Conservation (phyloP, 495 filamentous ascomycete species). For the Tirmania nivea region DNA sequence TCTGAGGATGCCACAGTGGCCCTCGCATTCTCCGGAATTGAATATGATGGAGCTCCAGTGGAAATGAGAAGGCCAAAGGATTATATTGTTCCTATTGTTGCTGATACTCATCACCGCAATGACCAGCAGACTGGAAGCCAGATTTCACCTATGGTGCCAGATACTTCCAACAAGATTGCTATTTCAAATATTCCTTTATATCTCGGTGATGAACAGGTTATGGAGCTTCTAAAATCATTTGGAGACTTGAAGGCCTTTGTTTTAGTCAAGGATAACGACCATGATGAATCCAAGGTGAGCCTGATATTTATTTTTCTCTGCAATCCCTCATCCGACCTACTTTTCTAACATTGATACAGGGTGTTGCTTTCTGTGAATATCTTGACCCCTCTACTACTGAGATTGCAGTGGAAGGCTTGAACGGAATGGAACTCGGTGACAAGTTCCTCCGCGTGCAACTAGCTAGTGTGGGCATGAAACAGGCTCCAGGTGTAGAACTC, state of each 20-base stretch:
- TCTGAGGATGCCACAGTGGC: conserved; percentile 76
- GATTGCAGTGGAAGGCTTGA: conserved; percentile 74
- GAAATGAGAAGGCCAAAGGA: conserved; percentile 83
- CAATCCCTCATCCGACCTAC: conserved; percentile 3
- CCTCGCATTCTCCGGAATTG: conserved; percentile 69
- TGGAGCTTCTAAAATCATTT: conserved; percentile 70
- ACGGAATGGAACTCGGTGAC: conserved; percentile 80
- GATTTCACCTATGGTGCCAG: conserved; percentile 59
- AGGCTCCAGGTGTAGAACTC: conserved; percentile 78
- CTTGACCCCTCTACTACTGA: conserved; percentile 52
- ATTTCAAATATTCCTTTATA: conserved; percentile 71
- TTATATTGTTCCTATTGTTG: conserved; percentile 74
- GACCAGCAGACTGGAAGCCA: conserved; percentile 27
- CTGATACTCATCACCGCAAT: conserved; percentile 40
- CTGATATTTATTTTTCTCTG: background rate
- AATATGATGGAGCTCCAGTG: conserved; percentile 61
- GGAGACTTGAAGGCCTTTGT: conserved; percentile 86
- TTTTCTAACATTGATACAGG: conserved; percentile 29
- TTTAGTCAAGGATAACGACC: conserved; percentile 65
- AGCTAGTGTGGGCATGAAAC: conserved; percentile 79
- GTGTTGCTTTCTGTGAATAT: conserved; percentile 94
- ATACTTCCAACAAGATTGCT: conserved; percentile 88
- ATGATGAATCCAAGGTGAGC: conserved; percentile 74
- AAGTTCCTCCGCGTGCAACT: conserved; percentile 63
- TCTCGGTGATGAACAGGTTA: conserved; percentile 75